Evolutionary conservation across 352 stramenopile species (phyloP).

Genomic region (Globisporangium solare): DNA sequence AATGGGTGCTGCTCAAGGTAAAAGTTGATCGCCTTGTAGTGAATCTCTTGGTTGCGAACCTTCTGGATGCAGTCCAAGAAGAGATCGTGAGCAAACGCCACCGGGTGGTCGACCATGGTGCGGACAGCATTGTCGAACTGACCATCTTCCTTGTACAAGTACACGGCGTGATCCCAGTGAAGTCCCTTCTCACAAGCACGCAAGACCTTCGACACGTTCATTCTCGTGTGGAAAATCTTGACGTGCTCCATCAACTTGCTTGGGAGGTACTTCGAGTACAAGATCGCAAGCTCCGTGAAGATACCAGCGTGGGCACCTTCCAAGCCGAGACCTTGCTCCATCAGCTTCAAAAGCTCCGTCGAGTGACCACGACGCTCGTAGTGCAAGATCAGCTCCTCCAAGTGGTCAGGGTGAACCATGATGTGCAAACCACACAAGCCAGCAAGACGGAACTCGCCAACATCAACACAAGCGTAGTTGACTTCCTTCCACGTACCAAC

Average conservation of each 20-base stretch:
- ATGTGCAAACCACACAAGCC: conserved; percentile 98
- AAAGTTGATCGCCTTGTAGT: conserved; percentile 99
- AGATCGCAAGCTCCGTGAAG: conserved; percentile 98
- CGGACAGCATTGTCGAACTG: conserved; percentile 99
- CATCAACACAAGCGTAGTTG: conserved; percentile 97
- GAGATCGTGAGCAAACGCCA: conserved; percentile 97
- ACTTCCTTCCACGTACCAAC: conserved; percentile 99
- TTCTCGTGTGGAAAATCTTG: conserved; percentile 99
- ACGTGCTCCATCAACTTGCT: conserved; percentile 99
- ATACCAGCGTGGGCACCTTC: conserved; percentile 99
- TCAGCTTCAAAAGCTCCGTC: conserved; percentile 95
- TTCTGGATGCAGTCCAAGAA: conserved; percentile 99
- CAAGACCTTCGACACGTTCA: conserved; percentile 98
- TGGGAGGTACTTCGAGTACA: conserved; percentile 99
- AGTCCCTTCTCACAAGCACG: conserved; percentile 98
- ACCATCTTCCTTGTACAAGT: conserved; percentile 99
- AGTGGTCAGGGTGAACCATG: conserved; percentile 99
- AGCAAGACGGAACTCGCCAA: conserved; percentile 98
- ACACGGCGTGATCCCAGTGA: conserved; percentile 98
- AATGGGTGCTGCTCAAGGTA: conserved; percentile 98
- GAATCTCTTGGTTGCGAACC: conserved; percentile 99
- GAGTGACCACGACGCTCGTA: conserved; percentile 98
- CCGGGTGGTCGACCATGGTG: conserved; percentile 98
- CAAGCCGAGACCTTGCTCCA: conserved; percentile 98
- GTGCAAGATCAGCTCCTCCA: conserved; percentile 98